A percentile compares a stretch with the other conserved stretches of the same genome.
phyloP scores from a whole-genome alignment of 2,329 filamentous ascomycete genomes.

The Helicocarpus griseus region DNA sequence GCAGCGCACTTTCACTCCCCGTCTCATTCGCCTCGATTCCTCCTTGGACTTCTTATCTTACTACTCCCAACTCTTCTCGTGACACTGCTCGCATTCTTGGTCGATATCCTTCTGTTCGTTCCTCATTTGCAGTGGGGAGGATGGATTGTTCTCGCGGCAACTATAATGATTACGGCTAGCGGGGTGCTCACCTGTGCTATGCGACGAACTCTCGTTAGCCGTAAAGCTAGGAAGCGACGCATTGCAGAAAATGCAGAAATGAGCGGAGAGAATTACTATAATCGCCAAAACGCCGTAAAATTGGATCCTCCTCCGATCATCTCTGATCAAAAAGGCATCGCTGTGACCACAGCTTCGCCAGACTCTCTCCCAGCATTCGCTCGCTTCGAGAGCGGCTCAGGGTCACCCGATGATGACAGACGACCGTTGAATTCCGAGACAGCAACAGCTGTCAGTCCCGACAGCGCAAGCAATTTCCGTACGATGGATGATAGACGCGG shows the following conservation, averaged over 20 bases:
- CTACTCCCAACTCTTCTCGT: slow-evolving; percentile 76
- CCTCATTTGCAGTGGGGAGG: slow-evolving; percentile 91
- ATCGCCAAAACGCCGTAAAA: slow-evolving; percentile 42
- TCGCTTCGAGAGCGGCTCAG: slow-evolving; percentile 7
- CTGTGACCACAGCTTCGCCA: slow-evolving; percentile 46
- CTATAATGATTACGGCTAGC: slow-evolving; percentile 71
- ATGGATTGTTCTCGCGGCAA: slow-evolving; percentile 83
- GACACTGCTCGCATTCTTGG: slow-evolving; percentile 75
- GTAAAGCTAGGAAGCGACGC: slow-evolving; percentile 84
- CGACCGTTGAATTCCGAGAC: slow-evolving; percentile 29
- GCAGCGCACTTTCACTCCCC: slow-evolving; percentile 79
- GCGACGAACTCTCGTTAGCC: slow-evolving; percentile 80
- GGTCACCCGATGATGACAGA: slow-evolving; percentile 32
- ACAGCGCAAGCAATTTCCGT: slow-evolving; percentile 4
- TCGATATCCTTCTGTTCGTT: slow-evolving; percentile 90
- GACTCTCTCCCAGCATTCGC: slow-evolving; percentile 40
- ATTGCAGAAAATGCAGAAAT: slow-evolving; percentile 94
- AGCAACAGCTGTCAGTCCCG: slow-evolving; percentile 20
- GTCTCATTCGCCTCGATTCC: slow-evolving; percentile 80
- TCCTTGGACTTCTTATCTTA: slow-evolving; percentile 76
- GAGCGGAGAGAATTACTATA: slow-evolving; percentile 90
- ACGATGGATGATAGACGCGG: slow-evolving; percentile 17
- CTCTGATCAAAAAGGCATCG: slow-evolving; percentile 45
- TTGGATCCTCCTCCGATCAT: slow-evolving; percentile 47
- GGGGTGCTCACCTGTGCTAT: slow-evolving; percentile 87